These are phyloP conservation scores for Lasiodiplodia hormozganensis DNA, from an alignment of 2,329 filamentous ascomycete species.

Conservation along the genomic window DNA sequence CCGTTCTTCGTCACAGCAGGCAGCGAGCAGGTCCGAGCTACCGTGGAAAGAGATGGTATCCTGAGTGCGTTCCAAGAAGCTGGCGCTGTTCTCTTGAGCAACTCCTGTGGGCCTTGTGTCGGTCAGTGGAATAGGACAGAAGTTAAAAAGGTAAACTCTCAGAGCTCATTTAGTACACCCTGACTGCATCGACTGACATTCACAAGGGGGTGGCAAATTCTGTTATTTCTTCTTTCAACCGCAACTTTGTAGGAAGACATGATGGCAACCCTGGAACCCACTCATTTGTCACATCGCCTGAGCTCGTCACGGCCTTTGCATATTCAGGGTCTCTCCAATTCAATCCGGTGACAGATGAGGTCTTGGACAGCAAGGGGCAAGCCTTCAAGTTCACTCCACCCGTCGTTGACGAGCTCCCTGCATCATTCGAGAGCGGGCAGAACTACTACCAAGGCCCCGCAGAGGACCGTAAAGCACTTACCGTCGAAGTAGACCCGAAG, in stretches of 20 bases:
- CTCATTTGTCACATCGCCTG: constrained; percentile 58
- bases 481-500: constrained; percentile 38
- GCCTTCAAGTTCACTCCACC: constrained; percentile 40
- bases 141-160: constrained; percentile 32
- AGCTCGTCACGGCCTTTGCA: constrained; percentile 51
- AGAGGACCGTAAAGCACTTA: constrained; percentile 33
- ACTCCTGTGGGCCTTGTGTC: constrained; percentile 46
- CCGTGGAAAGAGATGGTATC: constrained; percentile 41
- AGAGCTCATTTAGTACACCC: background rate
- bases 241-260: constrained; percentile 48
- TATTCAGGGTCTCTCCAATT: constrained; percentile 36
- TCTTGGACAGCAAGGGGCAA: constrained; percentile 3
- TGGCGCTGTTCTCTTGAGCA: constrained; percentile 43
- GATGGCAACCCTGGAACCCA: constrained; percentile 54
- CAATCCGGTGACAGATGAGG: constrained; percentile 39
- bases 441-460: constrained; percentile 39
- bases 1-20: constrained; percentile 44
- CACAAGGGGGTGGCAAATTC: constrained; percentile 40
- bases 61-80: constrained; percentile 39
- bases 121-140: constrained; percentile 47
- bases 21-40: constrained; percentile 45
- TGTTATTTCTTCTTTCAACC: constrained; percentile 46
- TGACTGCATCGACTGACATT: background rate
- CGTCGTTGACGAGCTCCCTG: constrained; percentile 38
- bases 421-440: constrained; percentile 35